Evolutionary conservation across 108 stramenopile species (phyloP), one percentile per base, ranked within the genome.

Genomic region (Nitzschia sp.): DNA sequence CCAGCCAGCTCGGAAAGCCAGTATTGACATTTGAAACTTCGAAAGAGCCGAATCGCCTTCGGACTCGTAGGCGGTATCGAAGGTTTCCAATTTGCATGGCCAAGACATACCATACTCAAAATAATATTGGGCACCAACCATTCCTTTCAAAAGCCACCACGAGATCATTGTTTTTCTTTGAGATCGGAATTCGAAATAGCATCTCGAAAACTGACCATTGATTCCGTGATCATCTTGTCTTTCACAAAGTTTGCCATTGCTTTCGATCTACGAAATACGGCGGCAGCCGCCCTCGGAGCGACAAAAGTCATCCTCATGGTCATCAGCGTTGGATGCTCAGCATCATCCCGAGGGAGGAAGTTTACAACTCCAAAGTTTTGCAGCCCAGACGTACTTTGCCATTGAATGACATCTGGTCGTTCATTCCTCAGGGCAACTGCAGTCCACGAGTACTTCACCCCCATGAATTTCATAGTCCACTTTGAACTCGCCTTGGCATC

Each of bases 381-480:
- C 65, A 93, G 17, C 8, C 92, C 92, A 0, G 82, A 76, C 17
- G 75, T 88, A 31, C 80, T 82, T 28, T 81, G 69, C 92, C 92
- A 93, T 73, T 85, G 78, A 48, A 93, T 89, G 2, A 68, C 52
- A 41, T 73, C 45, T 3, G 89, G 89, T 1, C 89, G 77, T 48
- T 75, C 62, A 27, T 84, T 68, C 8, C 25, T 9, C 9, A 84
- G 78, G n/a, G 77, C 68, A 3, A 66, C 58, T 1, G 92, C 74
- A 0, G 64, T 85, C 92, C 88, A 93, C 27, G 85, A 83, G 58
- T 87, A 86, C 25, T 76, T 46, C 31, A 89, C 50, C 0, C 89
- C 92, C 30, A 79, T 69, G 48, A 84, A 85, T 31, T 72, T 70
- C 38, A 87, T 76, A 2, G 85, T 89, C 92, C 92, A 93, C 38